These are phyloP conservation scores for Heritiera fomes DNA, from an alignment of 345 rosid genomes.

Conservation along the genomic window DNA sequence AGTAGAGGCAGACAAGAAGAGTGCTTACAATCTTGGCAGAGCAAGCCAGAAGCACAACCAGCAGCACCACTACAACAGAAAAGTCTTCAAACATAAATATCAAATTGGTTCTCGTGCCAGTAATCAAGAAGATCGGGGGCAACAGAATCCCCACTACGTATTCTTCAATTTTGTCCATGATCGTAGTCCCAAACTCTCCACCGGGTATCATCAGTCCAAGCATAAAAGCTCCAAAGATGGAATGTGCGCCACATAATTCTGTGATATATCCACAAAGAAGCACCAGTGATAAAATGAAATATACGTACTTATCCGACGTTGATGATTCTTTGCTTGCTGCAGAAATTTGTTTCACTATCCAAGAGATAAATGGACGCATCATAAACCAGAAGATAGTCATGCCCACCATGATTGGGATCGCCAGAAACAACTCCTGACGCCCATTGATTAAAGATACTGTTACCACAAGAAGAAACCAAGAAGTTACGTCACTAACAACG, in stretches of 20 bases:
- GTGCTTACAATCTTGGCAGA: constrained; percentile 36
- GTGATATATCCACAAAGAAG: constrained; percentile 34
- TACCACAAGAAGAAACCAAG: constrained; percentile 38
- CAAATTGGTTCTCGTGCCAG: constrained; percentile 36
- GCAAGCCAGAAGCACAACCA: constrained; percentile 26
- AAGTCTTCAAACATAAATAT: background rate
- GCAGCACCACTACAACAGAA: background rate
- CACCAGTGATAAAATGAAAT: constrained; percentile 31
- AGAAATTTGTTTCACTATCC: constrained; percentile 23
- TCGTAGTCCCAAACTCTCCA: constrained; percentile 27
- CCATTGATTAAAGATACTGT: constrained; percentile 23
- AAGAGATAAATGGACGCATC: constrained; percentile 36
- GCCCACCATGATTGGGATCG: constrained; percentile 19
- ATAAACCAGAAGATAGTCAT: constrained; percentile 29
- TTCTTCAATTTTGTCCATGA: constrained; percentile 43
- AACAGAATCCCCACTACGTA: constrained; percentile 38
- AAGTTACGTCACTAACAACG: constrained; percentile 32
- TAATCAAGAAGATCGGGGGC: constrained; percentile 35
- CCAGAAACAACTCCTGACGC: background rate
- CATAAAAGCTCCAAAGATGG: constrained; percentile 49
- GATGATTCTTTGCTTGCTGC: constrained; percentile 15
- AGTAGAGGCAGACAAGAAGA: constrained; percentile 27
- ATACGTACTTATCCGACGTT: constrained; percentile 24
- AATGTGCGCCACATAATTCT: constrained; percentile 41
- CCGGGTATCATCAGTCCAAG: constrained; percentile 48